Evolutionary conservation across 176 grass and related monocot genomes (phyloP).

Genomic region (Oryza longistaminata): DNA sequence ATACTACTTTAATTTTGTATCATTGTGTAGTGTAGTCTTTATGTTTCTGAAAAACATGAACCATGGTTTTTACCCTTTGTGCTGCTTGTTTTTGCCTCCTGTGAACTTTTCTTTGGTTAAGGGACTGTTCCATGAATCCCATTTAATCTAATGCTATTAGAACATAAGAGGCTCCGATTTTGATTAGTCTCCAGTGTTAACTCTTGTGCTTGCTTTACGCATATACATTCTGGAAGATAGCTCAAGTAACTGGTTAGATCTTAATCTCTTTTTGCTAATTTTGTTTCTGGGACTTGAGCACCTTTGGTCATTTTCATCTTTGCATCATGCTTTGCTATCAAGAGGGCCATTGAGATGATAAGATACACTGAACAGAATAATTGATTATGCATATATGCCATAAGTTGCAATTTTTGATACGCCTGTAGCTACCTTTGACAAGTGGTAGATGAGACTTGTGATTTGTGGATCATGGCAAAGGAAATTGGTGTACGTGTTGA

Average conservation of each 20-base stretch:
- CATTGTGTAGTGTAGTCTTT: neutral
- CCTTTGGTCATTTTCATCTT: constrained; percentile 33
- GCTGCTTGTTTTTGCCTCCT: neutral
- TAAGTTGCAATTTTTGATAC: neutral
- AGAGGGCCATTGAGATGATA: neutral
- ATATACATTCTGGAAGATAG: neutral
- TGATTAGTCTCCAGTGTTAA: neutral
- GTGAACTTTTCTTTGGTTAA: neutral
- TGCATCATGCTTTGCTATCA: neutral
- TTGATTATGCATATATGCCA: neutral
- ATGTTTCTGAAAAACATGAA: neutral
- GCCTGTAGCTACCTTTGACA: neutral
- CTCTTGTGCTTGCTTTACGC: constrained; percentile 3
- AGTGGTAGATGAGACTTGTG: neutral
- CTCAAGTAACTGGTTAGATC: neutral
- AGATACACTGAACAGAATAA: constrained; percentile 13
- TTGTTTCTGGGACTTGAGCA: neutral
- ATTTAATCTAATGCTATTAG: neutral
- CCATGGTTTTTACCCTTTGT: neutral
- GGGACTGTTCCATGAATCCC: neutral
- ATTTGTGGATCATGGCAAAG: too few species aligned
- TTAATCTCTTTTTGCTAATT: neutral
- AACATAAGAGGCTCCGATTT: neutral
- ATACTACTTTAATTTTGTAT: neutral
- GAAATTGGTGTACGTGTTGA: too few species aligned